Base-by-base conservation (phyloP, 495 filamentous ascomycete species). In the Podospora anserina region DNA sequence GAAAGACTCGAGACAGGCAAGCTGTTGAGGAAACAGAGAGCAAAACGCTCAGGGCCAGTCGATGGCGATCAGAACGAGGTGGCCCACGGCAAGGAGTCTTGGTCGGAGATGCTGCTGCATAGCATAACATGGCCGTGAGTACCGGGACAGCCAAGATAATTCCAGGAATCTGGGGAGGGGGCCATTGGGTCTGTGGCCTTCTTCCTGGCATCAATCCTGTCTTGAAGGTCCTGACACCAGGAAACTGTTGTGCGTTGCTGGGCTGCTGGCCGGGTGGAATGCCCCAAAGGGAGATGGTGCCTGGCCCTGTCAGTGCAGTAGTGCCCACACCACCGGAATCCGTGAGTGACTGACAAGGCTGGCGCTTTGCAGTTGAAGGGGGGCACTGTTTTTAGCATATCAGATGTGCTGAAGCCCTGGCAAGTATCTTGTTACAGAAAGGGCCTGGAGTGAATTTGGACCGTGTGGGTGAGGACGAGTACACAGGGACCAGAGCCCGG, bases 361-460 rank as follows among this genome's bases (percentile, higher is more conserved):
- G 63, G 61, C 63, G 61, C n/a, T 63, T 63, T 20, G 11, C 61
- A 49, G 32, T 20, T 20, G 32, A 63, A 18, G 61, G 32, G 32
- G 61, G 61, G 61, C 61, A 63, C 71, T 74, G 69, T 69, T 70
- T 72, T 72, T 75, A 70, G 71, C 72, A 72, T 76, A 68, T 70
- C 66, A 66, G 65, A 68, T 70, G 54, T 39, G 57, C 67, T 65
- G 58, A 61, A 66, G 67, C 73, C 73, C 75, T 74, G 73, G 69
- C 66, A 64, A 59, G 65, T 72, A 65, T 66, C 34, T 66, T 69
- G 74, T 76, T 69, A 73, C 68, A 75, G 39, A 49, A 49, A 49
- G 72, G 69, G 61, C 67, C 59, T 69, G 64, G 67, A 72, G 70
- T 67, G 72, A 69, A 65, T 44, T 20, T 62, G 71, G 69, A 67